These are phyloP conservation scores for Nakazawaea molendinolei DNA, from an alignment of 805 yeast species.

Conservation along the genomic window DNA sequence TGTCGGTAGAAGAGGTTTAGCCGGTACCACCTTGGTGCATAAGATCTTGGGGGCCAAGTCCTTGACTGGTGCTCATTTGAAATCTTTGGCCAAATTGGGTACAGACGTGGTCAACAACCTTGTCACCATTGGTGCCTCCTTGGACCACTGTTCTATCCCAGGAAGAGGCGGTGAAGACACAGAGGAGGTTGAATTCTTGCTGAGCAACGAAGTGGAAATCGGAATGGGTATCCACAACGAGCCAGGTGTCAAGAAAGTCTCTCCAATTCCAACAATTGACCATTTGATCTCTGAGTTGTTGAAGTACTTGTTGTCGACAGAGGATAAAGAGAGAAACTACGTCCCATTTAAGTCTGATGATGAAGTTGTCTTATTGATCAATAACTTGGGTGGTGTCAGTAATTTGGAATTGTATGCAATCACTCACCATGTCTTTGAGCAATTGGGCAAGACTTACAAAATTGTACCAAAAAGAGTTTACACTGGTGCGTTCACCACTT, in stretches of 20 bases:
- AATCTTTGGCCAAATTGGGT: constrained; percentile 53
- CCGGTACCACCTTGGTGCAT: constrained; percentile 86
- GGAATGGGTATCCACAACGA: constrained; percentile 79
- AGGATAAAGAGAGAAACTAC: constrained; percentile 74
- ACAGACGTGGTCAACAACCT: constrained; percentile 51
- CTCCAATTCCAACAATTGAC: constrained; percentile 66
- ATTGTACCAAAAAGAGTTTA: constrained; percentile 63
- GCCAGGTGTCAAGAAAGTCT: constrained; percentile 65
- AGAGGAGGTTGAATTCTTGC: constrained; percentile 33
- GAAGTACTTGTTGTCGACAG: constrained; percentile 50
- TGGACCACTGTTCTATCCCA: constrained; percentile 88
- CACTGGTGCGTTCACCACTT: constrained; percentile 79
- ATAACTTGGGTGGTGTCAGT: constrained; percentile 89
- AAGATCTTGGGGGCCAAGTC: constrained; percentile 77
- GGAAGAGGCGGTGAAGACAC: constrained; percentile 54
- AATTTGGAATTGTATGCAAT: constrained; percentile 72
- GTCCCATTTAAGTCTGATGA: constrained; percentile 52
- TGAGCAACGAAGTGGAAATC: constrained; percentile 65
- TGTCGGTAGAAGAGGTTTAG: constrained; percentile 92
- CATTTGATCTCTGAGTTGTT: constrained; percentile 54
- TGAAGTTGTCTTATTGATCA: constrained; percentile 68
- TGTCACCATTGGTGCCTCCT: constrained; percentile 84
- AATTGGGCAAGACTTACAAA: constrained; percentile 44
- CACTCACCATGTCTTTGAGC: constrained; percentile 48
- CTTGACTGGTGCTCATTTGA: constrained; percentile 32